Base-by-base conservation (phyloP, 345 rosid genomes). In the Aquilaria yunnanensis region DNA sequence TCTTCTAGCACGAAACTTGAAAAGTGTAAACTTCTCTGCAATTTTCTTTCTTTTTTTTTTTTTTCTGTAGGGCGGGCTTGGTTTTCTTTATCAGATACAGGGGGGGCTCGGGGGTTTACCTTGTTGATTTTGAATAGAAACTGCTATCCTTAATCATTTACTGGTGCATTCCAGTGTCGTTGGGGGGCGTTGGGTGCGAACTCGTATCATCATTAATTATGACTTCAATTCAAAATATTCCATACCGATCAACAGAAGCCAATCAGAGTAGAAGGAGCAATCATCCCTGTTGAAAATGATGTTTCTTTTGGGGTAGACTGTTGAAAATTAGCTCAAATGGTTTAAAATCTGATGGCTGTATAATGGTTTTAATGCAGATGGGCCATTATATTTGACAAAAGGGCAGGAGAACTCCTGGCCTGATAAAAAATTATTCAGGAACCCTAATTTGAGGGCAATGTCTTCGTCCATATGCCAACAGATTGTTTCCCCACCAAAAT, bases 181-280 rank as follows among this genome's bases (percentile, higher is more conserved):
- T 5, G 8, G 31, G 2, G 8, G 31, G 2, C 4, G 12, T 46
- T 23, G 11, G n/a, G 12, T 7, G 30, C 11, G 12, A 4, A 6
- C 32, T 13, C 52, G 29, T 43, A 43, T 30, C n/a, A 41, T 30
- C 14, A 12, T 31, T 32, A 10, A 32, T 13, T 6, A 49, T 71
- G 70, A 65, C 43, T 5, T 47, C 53, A 58, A 57, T 62, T 14
- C 61, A 13, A 48, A 14, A 23, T 48, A 64, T 31, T 29, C 63
- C 3, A 57, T 59, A 6, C 49, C 8, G 48, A 67, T 62, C 61
- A 71, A 51, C 59, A 57, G 53, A 59, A 48, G 9, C 32, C 56
- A 51, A 65, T 60, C 57, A 32, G 56, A 51, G 64, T 30, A 52
- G 41, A 33, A 63, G 74, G 72, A 57, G 56, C 61, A 14, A 67